These are phyloP conservation scores for Scytalidium lignicola DNA, from an alignment of 2,329 filamentous ascomycete genomes.

Conservation along the genomic window DNA sequence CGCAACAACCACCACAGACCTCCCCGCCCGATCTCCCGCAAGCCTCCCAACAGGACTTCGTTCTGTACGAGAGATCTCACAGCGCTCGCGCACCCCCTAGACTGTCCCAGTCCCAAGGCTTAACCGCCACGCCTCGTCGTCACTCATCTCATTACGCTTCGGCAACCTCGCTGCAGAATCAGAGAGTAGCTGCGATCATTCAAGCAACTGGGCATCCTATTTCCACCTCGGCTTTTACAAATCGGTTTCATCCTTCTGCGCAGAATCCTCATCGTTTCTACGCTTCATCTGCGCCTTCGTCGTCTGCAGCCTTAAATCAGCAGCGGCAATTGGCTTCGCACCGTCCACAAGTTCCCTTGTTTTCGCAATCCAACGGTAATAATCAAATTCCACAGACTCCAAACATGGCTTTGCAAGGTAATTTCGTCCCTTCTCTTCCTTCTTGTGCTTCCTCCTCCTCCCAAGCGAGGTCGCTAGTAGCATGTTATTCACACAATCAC, in stretches of 20 bases:
- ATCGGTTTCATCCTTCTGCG: slow-evolving; percentile 51
- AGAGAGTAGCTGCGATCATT: slow-evolving; percentile 54
- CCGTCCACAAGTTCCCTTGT: slow-evolving; percentile 70
- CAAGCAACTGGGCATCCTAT: slow-evolving; percentile 51
- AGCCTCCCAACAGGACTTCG: slow-evolving; percentile 59
- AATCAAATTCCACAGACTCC: slow-evolving; percentile 37
- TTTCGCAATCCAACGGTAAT: slow-evolving; percentile 55
- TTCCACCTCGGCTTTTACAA: slow-evolving; percentile 48
- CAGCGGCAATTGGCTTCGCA: slow-evolving; percentile 38
- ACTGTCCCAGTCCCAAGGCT: slow-evolving; percentile 28
- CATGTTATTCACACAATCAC: slow-evolving; percentile 7
- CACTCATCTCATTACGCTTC: slow-evolving; percentile 49
- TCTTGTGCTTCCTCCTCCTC: too few relatives aligned
- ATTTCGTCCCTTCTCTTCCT: slow-evolving; percentile 16
- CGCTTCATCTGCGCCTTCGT: slow-evolving; percentile 61
- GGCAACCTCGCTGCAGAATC: slow-evolving; percentile 46
- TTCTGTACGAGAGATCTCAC: slow-evolving; percentile 43
- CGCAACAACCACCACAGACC: slow-evolving; percentile 45
- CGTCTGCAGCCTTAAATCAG: slow-evolving; percentile 52
- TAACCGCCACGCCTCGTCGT: slow-evolving; percentile 41
- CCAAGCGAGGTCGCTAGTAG: slow-evolving; percentile 10
- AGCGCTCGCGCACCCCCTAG: slow-evolving; percentile 28
- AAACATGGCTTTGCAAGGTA: slow-evolving; percentile 57
- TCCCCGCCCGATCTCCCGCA: slow-evolving; percentile 11
- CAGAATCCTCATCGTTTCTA: slow-evolving; percentile 54